Evolutionary conservation across 164 flowering plant genomes (phyloP).

Genomic region (Berberis thunbergii): DNA sequence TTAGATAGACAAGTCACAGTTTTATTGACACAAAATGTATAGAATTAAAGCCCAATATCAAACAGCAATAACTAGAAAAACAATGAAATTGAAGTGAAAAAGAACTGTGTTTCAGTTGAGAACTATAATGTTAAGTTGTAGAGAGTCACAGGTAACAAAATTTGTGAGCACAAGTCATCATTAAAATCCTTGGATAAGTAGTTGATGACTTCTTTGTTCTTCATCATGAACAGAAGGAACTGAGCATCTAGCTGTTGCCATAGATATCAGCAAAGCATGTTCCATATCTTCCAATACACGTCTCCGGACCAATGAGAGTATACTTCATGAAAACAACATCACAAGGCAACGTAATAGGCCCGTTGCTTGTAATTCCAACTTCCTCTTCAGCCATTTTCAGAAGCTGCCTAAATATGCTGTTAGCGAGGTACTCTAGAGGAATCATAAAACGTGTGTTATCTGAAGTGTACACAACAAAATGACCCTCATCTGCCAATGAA

Average conservation of each 20-base stretch:
- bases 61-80: no score
- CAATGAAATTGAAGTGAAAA: no score
- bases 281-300: constrained; percentile 8
- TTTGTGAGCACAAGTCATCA: not conserved
- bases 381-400: constrained; percentile 21
- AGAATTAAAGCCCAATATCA: no score
- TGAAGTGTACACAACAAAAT: constrained; percentile 18
- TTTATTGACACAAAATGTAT: no score
- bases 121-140: not conserved
- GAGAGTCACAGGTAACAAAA: not conserved
- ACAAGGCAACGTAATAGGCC: constrained; percentile 17
- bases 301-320: constrained; percentile 8
- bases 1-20: no score
- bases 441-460: constrained; percentile 10
- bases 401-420: constrained; percentile 11
- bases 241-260: constrained; percentile 6
- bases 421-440: constrained; percentile 15
- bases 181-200: constrained; percentile 4
- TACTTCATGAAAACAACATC: constrained; percentile 15
- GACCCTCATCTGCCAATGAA: constrained; percentile 16
- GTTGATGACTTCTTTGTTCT: not conserved
- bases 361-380: constrained; percentile 17
- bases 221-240: constrained; percentile 1
- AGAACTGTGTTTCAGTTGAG: no score
- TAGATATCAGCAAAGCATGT: constrained; percentile 10